Percentiles rank a stretch among this genome's conserved stretches.
These are phyloP conservation scores for Cryptosporidium sp. DNA, from an alignment of 169 alveolate species.

Conservation along the genomic window DNA sequence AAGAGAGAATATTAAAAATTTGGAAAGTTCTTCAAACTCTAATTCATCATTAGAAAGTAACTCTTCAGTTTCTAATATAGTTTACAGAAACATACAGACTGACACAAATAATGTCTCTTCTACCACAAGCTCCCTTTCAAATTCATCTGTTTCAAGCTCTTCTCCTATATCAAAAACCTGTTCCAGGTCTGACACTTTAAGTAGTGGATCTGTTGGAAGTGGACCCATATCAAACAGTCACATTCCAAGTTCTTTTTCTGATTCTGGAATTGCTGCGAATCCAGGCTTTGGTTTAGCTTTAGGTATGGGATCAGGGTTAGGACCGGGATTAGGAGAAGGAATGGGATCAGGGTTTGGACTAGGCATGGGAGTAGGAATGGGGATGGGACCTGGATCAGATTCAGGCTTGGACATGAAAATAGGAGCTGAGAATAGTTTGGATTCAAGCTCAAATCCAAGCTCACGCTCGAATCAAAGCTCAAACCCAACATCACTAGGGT, in stretches of 20 bases:
- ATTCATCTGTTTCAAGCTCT: not conserved
- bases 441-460: not conserved
- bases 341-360: not conserved
- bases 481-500: not conserved
- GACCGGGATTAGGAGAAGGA: not conserved
- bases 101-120: not conserved
- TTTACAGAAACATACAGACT: slow-evolving; percentile 29
- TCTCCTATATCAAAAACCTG: slow-evolving; percentile 7
- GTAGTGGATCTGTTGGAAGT: not conserved
- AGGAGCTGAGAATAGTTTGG: not conserved
- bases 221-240: not conserved
- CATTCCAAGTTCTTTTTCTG: not conserved
- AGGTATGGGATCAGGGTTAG: not conserved
- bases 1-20: not conserved
- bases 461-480: not conserved
- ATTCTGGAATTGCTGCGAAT: not conserved
- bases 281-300: not conserved
- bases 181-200: not conserved
- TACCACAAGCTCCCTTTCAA: not conserved
- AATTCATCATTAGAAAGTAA: not conserved
- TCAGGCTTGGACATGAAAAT: not conserved
- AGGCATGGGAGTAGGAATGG: not conserved
- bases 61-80: slow-evolving; percentile 12
- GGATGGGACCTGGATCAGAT: not conserved
- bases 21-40: not conserved